Conservation (phyloP, 768 basidiomycete species). For the Collybia sp. region DNA sequence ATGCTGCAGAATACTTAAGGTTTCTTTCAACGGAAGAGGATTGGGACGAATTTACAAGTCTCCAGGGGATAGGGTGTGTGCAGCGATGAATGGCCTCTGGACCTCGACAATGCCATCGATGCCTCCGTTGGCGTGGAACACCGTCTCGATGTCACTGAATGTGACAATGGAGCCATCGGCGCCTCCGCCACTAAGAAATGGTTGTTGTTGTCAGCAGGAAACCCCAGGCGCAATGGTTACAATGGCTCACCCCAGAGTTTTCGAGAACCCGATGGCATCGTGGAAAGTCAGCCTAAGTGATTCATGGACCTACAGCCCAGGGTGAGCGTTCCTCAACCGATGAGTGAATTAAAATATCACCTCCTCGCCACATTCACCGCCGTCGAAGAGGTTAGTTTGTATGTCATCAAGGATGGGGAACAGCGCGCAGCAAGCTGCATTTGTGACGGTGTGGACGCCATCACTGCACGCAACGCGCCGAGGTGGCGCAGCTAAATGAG, state of each 20-base stretch:
- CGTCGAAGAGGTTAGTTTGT: slow-evolving; percentile 20
- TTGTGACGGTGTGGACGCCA: slow-evolving; percentile 18
- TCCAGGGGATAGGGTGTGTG: slow-evolving; percentile 32
- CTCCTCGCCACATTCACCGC: slow-evolving; percentile 29
- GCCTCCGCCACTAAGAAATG: slow-evolving; percentile 29
- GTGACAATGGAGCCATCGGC: slow-evolving; percentile 47
- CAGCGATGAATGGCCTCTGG: slow-evolving; percentile 27
- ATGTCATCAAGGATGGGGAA: slow-evolving; percentile 16
- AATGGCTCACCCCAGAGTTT: slow-evolving; percentile 21
- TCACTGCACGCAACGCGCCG: slow-evolving; percentile 20
- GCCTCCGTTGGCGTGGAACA: slow-evolving; percentile 38
- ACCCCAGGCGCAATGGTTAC: background rate
- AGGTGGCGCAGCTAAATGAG: too few species aligned
- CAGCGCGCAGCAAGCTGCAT: slow-evolving; percentile 21
- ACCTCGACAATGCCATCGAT: slow-evolving; percentile 35
- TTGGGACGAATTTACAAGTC: slow-evolving; percentile 34
- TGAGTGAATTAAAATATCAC: slow-evolving; percentile 4
- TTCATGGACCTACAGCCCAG: slow-evolving; percentile 2
- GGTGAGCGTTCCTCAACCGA: background rate
- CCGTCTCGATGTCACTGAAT: slow-evolving; percentile 36
- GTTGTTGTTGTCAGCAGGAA: background rate
- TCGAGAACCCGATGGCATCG: slow-evolving; percentile 39
- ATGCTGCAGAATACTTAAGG: slow-evolving; percentile 20
- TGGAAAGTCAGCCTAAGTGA: slow-evolving; percentile 31
- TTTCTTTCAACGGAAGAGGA: too few species aligned